A percentile compares a stretch with the other conserved stretches of the same genome.
phyloP scores from a whole-genome alignment of 495 filamentous ascomycete genomes.

The Parathielavia appendiculata region DNA sequence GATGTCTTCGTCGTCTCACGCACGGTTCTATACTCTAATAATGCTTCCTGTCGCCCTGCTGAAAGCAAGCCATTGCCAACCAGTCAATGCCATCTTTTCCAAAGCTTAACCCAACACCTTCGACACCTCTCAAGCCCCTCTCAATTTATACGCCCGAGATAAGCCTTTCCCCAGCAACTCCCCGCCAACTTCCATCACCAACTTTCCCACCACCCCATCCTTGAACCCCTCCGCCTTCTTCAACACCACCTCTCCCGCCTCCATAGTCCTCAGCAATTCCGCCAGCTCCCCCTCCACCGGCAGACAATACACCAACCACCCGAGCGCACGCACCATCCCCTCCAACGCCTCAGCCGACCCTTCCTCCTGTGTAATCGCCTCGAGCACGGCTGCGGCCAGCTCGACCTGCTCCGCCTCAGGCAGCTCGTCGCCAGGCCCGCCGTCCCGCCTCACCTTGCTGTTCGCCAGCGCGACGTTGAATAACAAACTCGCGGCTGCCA shows the following conservation, averaged over 20 bases:
- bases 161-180: conserved; percentile 42
- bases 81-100: too few relatives aligned
- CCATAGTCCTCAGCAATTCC: conserved; percentile 69
- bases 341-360: conserved; percentile 64
- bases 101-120: neutral
- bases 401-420: conserved; percentile 69
- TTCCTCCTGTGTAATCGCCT: conserved; percentile 65
- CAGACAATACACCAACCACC: conserved; percentile 65
- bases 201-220: conserved; percentile 45
- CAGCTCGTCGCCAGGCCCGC: conserved; percentile 54
- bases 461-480: conserved; percentile 75
- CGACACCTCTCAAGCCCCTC: too few relatives aligned
- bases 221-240: conserved; percentile 51
- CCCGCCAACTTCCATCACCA: conserved; percentile 47
- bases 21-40: too few relatives aligned
- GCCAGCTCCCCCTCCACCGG: conserved; percentile 63
- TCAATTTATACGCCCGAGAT: neutral
- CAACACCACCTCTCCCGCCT: conserved; percentile 55
- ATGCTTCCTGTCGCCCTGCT: too few relatives aligned
- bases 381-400: conserved; percentile 67
- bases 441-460: conserved; percentile 53
- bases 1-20: too few relatives aligned
- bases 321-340: conserved; percentile 66
- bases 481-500: conserved; percentile 73
- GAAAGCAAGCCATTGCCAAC: too few relatives aligned